Base-by-base conservation (phyloP, 208 protist species). In the Trypanosoma mega region DNA sequence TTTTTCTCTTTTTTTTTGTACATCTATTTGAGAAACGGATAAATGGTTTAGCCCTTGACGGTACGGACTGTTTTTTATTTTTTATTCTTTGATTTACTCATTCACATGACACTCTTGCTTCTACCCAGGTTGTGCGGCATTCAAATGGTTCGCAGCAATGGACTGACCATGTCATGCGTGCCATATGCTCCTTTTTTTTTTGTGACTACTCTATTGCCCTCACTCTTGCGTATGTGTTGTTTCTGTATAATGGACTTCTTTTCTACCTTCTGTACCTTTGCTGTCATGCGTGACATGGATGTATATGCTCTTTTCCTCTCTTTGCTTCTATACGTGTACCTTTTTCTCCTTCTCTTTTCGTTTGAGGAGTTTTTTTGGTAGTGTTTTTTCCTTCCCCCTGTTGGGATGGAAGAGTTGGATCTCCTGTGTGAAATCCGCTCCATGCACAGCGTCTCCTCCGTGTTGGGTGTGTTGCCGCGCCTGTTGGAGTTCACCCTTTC, bases 401-500 rank as follows among this genome's bases (percentile, higher is more conserved):
- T 12, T 30, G 21, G 1, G 8, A 63, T 70, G 63, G 2, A 34
- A 20, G 27, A 37, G 29, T n/a, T 30, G 16, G 54, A 70, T 9
- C 37, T 63, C 14, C 30, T 70, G 34, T 30, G 49, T 11, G 63
- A 63, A 34, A 63, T 70, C 44, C 53, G 63, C 8, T 54, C 63
- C 5, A 70, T 70, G 47, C 27, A 46, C 29, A 49, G 45, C 14
- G 33, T 29, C 39, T 30, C 29, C 37, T n/a, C 6, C 1, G 63
- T 62, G 55, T 21, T 31, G 21, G 36, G 41, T 44, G n/a, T 6
- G 21, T 46, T 31, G 21, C 34, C 63, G 7, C 6, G 60, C 31
- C 34, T 9, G 14, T 51, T 49, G 43, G 2, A 63, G 3, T 51
- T 44, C 34, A 27, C 33, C 29, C 54, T 49, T 21, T 27, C n/a